These are phyloP conservation scores for Cadophora luteo-olivacea DNA, from an alignment of 2,329 filamentous ascomycete species.

Conservation along the genomic window DNA sequence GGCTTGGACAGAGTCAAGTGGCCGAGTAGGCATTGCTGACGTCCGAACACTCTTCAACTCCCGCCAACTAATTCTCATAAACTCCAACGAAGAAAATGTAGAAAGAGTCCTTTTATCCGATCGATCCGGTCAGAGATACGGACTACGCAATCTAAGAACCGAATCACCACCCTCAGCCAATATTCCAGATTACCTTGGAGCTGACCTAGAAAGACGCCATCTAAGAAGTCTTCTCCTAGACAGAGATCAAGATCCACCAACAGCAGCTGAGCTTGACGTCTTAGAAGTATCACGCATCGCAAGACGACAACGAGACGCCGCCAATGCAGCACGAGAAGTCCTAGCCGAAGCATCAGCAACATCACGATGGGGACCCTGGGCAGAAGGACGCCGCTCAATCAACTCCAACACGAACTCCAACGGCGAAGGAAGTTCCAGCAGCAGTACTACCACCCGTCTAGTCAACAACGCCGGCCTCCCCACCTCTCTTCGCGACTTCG, in stretches of 20 bases:
- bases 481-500: slow-evolving; percentile 42
- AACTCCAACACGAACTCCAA: slow-evolving; percentile 11
- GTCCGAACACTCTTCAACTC: slow-evolving; percentile 69
- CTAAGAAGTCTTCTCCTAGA: slow-evolving; percentile 46
- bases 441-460: slow-evolving; percentile 33
- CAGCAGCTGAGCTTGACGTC: slow-evolving; percentile 60
- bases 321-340: slow-evolving; percentile 36
- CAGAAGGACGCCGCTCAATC: slow-evolving; percentile 29
- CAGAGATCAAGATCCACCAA: slow-evolving; percentile 57
- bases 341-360: slow-evolving; percentile 30
- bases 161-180: slow-evolving; percentile 37
- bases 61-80: slow-evolving; percentile 72
- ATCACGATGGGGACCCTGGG: slow-evolving; percentile 29
- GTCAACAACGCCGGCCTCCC: slow-evolving; percentile 38
- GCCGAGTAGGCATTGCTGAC: slow-evolving; percentile 76
- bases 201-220: slow-evolving; percentile 40
- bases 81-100: slow-evolving; percentile 60
- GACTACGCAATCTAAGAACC: slow-evolving; percentile 37
- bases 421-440: slow-evolving; percentile 25
- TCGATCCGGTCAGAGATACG: slow-evolving; percentile 35
- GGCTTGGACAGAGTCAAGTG: slow-evolving; percentile 92
- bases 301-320: slow-evolving; percentile 51
- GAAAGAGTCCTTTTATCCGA: slow-evolving; percentile 40
- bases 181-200: slow-evolving; percentile 42
- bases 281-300: slow-evolving; percentile 62